Conservation (phyloP, 495 filamentous ascomycete species). For the Acidiella bohemica region DNA sequence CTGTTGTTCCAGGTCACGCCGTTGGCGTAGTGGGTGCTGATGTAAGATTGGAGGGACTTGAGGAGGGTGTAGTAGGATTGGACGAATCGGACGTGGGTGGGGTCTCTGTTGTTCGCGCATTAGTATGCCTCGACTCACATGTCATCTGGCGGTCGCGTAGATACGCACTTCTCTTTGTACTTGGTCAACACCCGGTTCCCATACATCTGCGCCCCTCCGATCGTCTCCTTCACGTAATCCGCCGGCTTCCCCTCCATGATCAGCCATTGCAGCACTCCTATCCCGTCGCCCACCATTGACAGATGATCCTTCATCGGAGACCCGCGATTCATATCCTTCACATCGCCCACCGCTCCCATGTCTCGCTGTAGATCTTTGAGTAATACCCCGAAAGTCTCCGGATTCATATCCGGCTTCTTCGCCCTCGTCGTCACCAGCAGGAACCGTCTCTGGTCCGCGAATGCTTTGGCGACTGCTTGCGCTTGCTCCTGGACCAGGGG, state of each 20-base stretch:
- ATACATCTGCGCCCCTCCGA: slow-evolving; percentile 72
- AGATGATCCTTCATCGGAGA: slow-evolving; percentile 63
- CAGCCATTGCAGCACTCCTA: slow-evolving; percentile 76
- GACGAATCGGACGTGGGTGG: slow-evolving; percentile 69
- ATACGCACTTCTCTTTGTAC: slow-evolving; percentile 76
- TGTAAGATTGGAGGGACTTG: slow-evolving; percentile 62
- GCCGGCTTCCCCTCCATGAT: slow-evolving; percentile 62
- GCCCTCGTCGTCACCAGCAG: slow-evolving; percentile 78
- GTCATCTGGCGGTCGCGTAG: not conserved
- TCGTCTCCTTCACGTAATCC: slow-evolving; percentile 64
- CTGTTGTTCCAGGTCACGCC: slow-evolving; percentile 81
- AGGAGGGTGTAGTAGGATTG: slow-evolving; percentile 80
- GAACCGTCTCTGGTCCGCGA: slow-evolving; percentile 74
- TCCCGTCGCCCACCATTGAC: slow-evolving; percentile 75
- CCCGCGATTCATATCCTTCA: slow-evolving; percentile 64
- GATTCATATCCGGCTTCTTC: slow-evolving; percentile 69
- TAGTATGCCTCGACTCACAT: not conserved
- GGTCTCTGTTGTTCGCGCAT: slow-evolving; percentile 41
- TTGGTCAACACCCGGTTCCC: slow-evolving; percentile 83
- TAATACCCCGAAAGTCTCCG: slow-evolving; percentile 50
- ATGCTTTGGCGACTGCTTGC: slow-evolving; percentile 48
- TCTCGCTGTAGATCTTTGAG: slow-evolving; percentile 71
- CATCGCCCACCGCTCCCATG: slow-evolving; percentile 58
- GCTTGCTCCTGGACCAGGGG: slow-evolving; percentile 69
- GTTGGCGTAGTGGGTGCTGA: slow-evolving; percentile 62